Evolutionary conservation across 2,329 filamentous ascomycete species (phyloP), one percentile per base, ranked within the genome.

Genomic region (Pseudonectria foliicola): DNA sequence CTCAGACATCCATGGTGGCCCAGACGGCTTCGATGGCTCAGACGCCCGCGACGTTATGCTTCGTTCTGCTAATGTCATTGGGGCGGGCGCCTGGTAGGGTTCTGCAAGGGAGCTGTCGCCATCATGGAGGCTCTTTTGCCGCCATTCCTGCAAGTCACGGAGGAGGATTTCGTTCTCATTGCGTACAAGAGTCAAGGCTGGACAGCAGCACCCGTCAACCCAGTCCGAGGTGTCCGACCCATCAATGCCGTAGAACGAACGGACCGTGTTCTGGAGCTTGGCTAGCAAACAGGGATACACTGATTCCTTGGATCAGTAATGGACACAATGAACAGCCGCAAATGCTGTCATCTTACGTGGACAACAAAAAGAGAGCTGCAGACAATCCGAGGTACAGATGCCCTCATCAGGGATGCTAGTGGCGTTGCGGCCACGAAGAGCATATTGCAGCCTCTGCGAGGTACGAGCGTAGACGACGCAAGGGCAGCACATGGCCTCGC

Each of bases 111-210:
- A 37, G 27, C 31, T 28, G 6, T 27, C 23, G 6, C 28, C 35
- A n/a, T 28, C 34, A 11, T 40, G 43, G 15, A 34, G 27, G 10
- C 31, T 39, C 7, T 38, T 40, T 27, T 40, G 34, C 5, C 15
- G 34, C 7, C 26, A 35, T 24, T 41, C 35, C 12, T 40, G 35
- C 25, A 32, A 46, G 30, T 61, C 50, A 18, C 60, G 56, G 14
- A 50, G 18, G 1, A 51, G 31, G 21, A 62, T 59, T 37, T 63
- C 60, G 10, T 54, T 42, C 25, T 63, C 56, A 21, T 46, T 52
- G 4, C 50, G 46, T 4, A 49, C 36, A 15, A 62, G 41, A 11
- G 55, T 50, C 2, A 34, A 10, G 27, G 37, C 46, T 4, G 60
- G 59, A 27, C 49, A 54, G 30, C 35, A 56, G 30, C 53, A 61